phyloP scores from a whole-genome alignment of 2,329 filamentous ascomycete genomes.

The Alternaria ventricosa region DNA sequence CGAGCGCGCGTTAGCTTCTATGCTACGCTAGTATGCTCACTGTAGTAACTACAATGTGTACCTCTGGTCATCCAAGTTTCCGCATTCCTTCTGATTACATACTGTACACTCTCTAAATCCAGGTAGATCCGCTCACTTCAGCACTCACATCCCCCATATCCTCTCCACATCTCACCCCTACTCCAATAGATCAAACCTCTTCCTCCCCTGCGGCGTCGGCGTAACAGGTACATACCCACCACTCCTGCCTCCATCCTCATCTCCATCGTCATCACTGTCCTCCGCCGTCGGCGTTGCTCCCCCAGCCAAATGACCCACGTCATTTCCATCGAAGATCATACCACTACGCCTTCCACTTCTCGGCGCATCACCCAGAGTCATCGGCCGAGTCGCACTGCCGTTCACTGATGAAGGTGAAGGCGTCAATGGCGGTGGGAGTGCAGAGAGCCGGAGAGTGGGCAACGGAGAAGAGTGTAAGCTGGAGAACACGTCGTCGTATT shows the following conservation, averaged over 20 bases:
- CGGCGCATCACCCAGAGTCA: neutral
- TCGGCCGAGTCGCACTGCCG: neutral
- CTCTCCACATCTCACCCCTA: neutral
- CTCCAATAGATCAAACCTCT: neutral
- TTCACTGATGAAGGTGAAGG: neutral
- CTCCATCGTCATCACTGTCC: neutral
- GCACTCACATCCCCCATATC: neutral
- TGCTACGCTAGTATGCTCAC: neutral
- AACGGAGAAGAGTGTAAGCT: neutral
- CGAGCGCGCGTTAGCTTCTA: neutral
- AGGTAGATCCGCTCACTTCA: neutral
- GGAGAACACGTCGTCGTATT: conserved; percentile 17
- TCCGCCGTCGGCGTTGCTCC: neutral
- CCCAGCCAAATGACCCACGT: neutral
- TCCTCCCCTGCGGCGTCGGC: neutral
- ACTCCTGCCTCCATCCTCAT: neutral
- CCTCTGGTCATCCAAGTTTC: fast-evolving
- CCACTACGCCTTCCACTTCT: neutral
- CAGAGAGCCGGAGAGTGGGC: neutral
- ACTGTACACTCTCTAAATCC: neutral
- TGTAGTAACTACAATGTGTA: neutral
- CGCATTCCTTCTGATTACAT: neutral
- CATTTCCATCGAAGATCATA: neutral
- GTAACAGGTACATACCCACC: neutral
- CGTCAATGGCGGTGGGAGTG: neutral